Conservation (phyloP, 2,329 filamentous ascomycete genomes). For the Zalaria sp. region DNA sequence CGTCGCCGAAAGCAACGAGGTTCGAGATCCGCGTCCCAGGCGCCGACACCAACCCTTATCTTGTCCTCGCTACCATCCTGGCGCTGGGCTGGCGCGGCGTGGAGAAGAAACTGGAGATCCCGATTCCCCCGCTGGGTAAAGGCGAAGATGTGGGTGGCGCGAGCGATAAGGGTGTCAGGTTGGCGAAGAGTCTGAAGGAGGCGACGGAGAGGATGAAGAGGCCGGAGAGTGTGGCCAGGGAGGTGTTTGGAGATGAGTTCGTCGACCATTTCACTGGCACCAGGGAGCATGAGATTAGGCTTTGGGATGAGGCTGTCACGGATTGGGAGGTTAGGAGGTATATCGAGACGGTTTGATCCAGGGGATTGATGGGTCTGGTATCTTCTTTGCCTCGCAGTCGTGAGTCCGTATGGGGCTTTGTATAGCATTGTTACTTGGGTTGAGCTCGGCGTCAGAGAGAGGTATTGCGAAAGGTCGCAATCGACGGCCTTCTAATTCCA, state of each 20-base stretch:
- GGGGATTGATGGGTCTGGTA: too few relatives aligned
- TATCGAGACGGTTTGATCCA: conserved; percentile 20
- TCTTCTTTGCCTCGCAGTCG: too few relatives aligned
- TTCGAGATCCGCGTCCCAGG: conserved; percentile 89
- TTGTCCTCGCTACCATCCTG: conserved; percentile 74
- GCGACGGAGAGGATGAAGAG: conserved; percentile 66
- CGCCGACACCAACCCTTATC: conserved; percentile 84
- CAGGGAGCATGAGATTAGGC: conserved; percentile 72
- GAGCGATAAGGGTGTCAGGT: conserved; percentile 55
- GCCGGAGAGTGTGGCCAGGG: conserved; percentile 72
- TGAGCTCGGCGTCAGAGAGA: too few relatives aligned
- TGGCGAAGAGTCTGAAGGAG: conserved; percentile 77
- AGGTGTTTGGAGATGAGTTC: conserved; percentile 88
- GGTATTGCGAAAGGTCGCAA: too few relatives aligned
- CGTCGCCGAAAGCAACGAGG: conserved; percentile 71
- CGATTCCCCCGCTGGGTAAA: conserved; percentile 68
- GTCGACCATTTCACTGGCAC: conserved; percentile 93
- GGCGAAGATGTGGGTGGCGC: conserved; percentile 66
- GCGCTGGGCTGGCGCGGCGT: conserved; percentile 83
- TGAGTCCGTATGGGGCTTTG: too few relatives aligned
- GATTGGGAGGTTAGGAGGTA: conserved; percentile 52
- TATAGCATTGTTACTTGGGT: too few relatives aligned
- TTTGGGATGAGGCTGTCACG: conserved; percentile 94
- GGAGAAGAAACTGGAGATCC: conserved; percentile 78
- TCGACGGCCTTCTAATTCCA: too few relatives aligned